Percentiles rank a stretch among this genome's conserved stretches.
Evolutionary conservation across 305 asterid species (phyloP).

Genomic region (Solanum aculeatissimum): DNA sequence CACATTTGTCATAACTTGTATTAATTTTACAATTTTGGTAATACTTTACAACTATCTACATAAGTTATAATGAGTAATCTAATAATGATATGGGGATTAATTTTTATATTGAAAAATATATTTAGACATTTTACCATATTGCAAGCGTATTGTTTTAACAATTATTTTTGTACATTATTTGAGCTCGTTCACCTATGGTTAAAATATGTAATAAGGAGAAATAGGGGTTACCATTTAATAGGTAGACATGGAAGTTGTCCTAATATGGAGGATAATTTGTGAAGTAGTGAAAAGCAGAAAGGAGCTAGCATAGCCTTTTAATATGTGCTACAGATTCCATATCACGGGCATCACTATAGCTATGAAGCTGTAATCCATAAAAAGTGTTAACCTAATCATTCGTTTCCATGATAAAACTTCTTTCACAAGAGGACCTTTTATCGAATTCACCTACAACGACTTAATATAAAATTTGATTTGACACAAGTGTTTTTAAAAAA

Average conservation of each 20-base stretch:
- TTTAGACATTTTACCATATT: neutral
- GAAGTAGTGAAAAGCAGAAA: neutral
- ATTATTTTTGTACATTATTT: neutral
- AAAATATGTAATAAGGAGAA: neutral
- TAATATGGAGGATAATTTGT: neutral
- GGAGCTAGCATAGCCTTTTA: neutral
- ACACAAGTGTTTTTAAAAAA: too few relatives aligned
- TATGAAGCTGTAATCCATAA: neutral
- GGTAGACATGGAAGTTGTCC: neutral
- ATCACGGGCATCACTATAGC: neutral
- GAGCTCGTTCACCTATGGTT: neutral
- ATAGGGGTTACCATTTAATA: neutral
- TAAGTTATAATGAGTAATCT: too few relatives aligned
- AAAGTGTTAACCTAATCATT: neutral
- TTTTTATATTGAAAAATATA: neutral
- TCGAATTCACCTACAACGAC: neutral
- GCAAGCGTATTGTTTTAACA: neutral
- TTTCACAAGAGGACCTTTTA: neutral
- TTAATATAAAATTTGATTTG: too few relatives aligned
- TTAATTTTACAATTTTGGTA: too few relatives aligned
- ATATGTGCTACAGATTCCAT: neutral
- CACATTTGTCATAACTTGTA: too few relatives aligned
- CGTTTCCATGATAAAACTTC: neutral
- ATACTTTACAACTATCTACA: too few relatives aligned
- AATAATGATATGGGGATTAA: too few relatives aligned